These are phyloP conservation scores for Cicer judaicum DNA, from an alignment of 306 rosid species.

Conservation along the genomic window DNA sequence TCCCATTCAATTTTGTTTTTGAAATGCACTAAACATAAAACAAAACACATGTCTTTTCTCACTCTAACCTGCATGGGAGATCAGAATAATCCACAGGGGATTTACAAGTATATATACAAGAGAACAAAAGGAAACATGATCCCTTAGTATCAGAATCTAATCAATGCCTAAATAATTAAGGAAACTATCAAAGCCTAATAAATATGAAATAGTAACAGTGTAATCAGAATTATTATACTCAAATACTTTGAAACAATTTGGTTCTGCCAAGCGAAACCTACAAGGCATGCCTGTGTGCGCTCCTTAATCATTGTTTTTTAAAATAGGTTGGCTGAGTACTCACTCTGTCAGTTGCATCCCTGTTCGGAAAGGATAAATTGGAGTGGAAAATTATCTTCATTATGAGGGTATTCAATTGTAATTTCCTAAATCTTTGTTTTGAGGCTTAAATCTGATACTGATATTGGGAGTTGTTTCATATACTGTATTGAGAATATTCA, in stretches of 20 bases:
- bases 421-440: constrained; percentile 21
- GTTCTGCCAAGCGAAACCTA: constrained; percentile 11
- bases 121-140: neutral
- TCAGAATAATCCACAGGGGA: neutral
- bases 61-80: neutral
- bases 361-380: constrained; percentile 7
- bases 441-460: neutral
- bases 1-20: constrained; percentile 9
- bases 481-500: constrained; percentile 31
- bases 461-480: constrained; percentile 19
- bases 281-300: neutral
- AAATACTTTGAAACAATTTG: neutral
- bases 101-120: neutral
- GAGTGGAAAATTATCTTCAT: neutral
- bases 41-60: neutral
- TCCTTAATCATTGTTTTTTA: constrained; percentile 16
- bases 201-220: neutral
- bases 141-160: neutral
- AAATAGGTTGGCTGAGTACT: constrained; percentile 10
- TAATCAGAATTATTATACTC: neutral
- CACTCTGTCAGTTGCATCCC: neutral
- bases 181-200: neutral
- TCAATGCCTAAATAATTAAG: neutral
- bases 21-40: neutral
- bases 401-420: constrained; percentile 5